These are phyloP conservation scores for Fusarium xylarioides DNA, from an alignment of 2,329 filamentous ascomycete species.

Conservation along the genomic window DNA sequence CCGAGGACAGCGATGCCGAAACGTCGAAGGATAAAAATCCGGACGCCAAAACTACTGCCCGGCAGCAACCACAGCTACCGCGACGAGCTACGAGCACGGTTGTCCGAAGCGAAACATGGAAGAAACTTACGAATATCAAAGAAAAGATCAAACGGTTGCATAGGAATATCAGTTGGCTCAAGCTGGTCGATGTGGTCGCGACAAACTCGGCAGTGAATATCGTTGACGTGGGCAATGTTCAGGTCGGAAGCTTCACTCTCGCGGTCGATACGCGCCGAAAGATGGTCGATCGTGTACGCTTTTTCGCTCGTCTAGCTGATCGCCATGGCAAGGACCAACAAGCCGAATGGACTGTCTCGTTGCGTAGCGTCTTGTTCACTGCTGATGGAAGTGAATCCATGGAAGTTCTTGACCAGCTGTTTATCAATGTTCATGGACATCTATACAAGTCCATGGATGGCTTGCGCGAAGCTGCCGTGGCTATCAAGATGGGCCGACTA, in stretches of 20 bases:
- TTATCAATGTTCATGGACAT: slow-evolving; percentile 90
- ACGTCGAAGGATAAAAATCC: slow-evolving; percentile 38
- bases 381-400: slow-evolving; percentile 84
- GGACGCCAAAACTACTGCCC: slow-evolving; percentile 41
- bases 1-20: slow-evolving; percentile 42
- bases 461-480: slow-evolving; percentile 87
- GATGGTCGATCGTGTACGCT: slow-evolving; percentile 87
- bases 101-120: slow-evolving; percentile 79
- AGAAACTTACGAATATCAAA: slow-evolving; percentile 78
- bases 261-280: slow-evolving; percentile 91
- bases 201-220: slow-evolving; percentile 81
- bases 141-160: slow-evolving; percentile 89
- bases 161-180: slow-evolving; percentile 85
- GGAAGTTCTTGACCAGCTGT: slow-evolving; percentile 87
- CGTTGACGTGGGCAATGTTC: slow-evolving; percentile 82
- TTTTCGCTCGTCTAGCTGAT: slow-evolving; percentile 80
- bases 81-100: slow-evolving; percentile 19
- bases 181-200: slow-evolving; percentile 87
- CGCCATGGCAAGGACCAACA: slow-evolving; percentile 69
- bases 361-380: slow-evolving; percentile 88
- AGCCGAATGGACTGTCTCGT: slow-evolving; percentile 91
- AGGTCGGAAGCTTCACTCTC: slow-evolving; percentile 84
- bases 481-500: slow-evolving; percentile 88
- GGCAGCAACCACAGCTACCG: slow-evolving; percentile 23
- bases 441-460: slow-evolving; percentile 87